A percentile compares a stretch with the other conserved stretches of the same genome.
phyloP scores from a whole-genome alignment of 768 basidiomycete genomes.

The Boletus pseudopeckii region DNA sequence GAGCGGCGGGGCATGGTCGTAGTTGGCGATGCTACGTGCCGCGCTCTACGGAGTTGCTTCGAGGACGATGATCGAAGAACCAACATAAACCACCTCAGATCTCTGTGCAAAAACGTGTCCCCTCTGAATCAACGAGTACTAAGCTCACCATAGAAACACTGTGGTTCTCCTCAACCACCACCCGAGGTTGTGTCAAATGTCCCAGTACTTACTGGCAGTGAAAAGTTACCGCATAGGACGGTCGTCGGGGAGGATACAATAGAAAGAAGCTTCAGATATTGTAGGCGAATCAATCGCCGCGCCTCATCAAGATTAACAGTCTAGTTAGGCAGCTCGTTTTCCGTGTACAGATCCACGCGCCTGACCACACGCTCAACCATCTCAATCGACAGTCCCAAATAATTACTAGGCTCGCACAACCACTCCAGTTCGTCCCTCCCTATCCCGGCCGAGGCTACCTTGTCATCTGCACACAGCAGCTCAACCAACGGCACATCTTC shows the following conservation, averaged over 20 bases:
- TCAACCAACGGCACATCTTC: conserved; percentile 33
- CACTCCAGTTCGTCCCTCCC: conserved; percentile 24
- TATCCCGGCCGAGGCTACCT: conserved; percentile 25
- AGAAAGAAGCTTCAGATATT: neutral
- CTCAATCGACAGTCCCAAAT: conserved; percentile 35
- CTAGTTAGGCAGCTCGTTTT: neutral
- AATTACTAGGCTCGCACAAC: conserved; percentile 39
- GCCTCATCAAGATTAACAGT: conserved; percentile 4
- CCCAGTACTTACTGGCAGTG: too few species aligned
- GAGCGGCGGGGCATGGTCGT: conserved; percentile 4
- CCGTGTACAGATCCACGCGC: too few species aligned
- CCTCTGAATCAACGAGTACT: neutral
- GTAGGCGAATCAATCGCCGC: conserved; percentile 3
- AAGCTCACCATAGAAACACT: neutral
- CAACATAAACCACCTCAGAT: neutral
- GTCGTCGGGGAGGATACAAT: conserved; percentile 1
- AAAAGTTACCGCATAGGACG: neutral
- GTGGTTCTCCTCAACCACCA: too few species aligned
- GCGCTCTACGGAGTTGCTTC: conserved; percentile 31
- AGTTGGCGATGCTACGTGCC: conserved; percentile 26
- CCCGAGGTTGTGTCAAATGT: too few species aligned
- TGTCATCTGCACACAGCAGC: conserved; percentile 29
- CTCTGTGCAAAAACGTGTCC: neutral
- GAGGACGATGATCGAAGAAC: conserved; percentile 31
- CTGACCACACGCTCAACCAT: conserved; percentile 26